A percentile compares a stretch with the other conserved stretches of the same genome.
phyloP scores from a whole-genome alignment of 345 rosid genomes.

The Bruguiera parviflora region DNA sequence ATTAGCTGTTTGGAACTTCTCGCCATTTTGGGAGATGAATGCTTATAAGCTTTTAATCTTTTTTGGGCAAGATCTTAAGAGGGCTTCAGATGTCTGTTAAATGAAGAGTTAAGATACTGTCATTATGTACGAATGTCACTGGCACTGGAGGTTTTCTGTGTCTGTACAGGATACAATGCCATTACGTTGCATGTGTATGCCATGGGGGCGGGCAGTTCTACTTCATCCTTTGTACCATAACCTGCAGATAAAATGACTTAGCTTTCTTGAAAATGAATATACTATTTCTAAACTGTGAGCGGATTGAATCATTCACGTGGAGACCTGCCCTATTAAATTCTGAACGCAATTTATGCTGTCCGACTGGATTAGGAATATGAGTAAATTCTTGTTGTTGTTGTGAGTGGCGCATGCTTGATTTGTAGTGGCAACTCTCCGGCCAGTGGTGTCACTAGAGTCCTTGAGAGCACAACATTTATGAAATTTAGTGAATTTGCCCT shows the following conservation, averaged over 20 bases:
- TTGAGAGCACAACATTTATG: too few species aligned
- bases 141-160: not conserved
- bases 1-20: not conserved
- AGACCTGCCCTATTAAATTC: not conserved
- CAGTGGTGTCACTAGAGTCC: too few species aligned
- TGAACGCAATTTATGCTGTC: too few species aligned
- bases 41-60: not conserved
- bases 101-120: too few species aligned
- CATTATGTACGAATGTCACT: not conserved
- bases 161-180: not conserved
- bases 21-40: not conserved
- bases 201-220: not conserved
- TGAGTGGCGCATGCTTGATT: too few species aligned
- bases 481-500: too few species aligned
- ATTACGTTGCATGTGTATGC: too few species aligned
- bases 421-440: too few species aligned
- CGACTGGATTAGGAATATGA: too few species aligned
- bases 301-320: not conserved
- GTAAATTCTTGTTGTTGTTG: too few species aligned
- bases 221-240: not conserved
- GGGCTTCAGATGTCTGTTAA: not conserved
- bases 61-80: not conserved
- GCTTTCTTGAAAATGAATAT: not conserved
- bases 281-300: not conserved
- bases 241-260: not conserved